Conservation (phyloP, 2,329 filamentous ascomycete genomes). For the Pezicula neosporulosa region DNA sequence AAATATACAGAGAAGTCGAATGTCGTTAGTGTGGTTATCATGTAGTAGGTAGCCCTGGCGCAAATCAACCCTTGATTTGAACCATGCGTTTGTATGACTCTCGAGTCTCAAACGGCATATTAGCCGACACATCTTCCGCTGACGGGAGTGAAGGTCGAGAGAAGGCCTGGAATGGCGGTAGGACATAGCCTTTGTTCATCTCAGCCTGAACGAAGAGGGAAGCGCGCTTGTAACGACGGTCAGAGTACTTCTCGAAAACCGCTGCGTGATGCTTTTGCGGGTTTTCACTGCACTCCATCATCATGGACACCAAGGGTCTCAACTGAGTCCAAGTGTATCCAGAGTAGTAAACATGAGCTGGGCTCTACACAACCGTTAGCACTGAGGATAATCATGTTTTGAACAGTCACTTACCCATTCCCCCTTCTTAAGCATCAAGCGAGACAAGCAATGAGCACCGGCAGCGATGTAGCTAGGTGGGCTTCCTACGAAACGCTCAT, state of each 20-base stretch:
- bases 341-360: conserved; percentile 85
- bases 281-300: conserved; percentile 84
- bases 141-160: conserved; percentile 21
- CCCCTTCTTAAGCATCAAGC: conserved; percentile 85
- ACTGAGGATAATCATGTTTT: not conserved
- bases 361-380: conserved; percentile 50
- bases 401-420: conserved; percentile 69
- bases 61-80: conserved; percentile 22
- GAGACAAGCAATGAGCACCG: conserved; percentile 86
- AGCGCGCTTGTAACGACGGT: conserved; percentile 82
- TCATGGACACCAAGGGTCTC: conserved; percentile 69
- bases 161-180: conserved; percentile 28
- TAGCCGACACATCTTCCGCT: conserved; percentile 15
- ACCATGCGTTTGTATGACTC: conserved; percentile 25
- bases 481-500: conserved; percentile 91
- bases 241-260: conserved; percentile 88
- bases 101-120: conserved; percentile 19
- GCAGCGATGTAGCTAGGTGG: conserved; percentile 89
- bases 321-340: conserved; percentile 88
- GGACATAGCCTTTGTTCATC: conserved; percentile 56
- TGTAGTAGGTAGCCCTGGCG: conserved; percentile 1
- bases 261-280: conserved; percentile 79
- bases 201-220: conserved; percentile 77
- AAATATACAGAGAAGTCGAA: conserved; percentile 27
- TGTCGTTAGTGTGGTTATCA: conserved; percentile 13